These are phyloP conservation scores for Aspergillus fumigatiaffinis DNA, from an alignment of 2,329 filamentous ascomycete genomes.

Conservation along the genomic window DNA sequence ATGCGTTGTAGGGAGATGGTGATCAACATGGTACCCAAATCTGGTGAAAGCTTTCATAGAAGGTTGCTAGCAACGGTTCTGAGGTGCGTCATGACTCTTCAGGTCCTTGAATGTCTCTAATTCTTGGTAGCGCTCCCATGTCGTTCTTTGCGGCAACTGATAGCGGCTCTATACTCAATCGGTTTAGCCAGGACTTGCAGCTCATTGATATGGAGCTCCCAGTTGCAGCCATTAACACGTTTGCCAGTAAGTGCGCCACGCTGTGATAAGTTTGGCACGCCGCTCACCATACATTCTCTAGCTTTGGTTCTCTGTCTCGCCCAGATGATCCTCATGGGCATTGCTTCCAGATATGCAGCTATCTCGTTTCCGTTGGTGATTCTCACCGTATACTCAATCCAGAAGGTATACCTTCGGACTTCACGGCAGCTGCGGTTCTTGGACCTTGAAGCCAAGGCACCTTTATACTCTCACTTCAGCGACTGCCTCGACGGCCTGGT, in stretches of 20 bases:
- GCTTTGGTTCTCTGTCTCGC: constrained; percentile 36
- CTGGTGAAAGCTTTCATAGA: constrained; percentile 49
- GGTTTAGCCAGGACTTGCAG: constrained; percentile 44
- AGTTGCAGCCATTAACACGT: constrained; percentile 38
- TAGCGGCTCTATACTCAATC: constrained; percentile 39
- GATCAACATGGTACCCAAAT: constrained; percentile 52
- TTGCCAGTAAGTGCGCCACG: constrained; percentile 25
- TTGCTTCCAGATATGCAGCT: constrained; percentile 46
- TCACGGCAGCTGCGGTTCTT: constrained; percentile 58
- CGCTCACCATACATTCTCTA: constrained; percentile 6
- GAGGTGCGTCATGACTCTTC: constrained; percentile 23
- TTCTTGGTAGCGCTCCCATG: constrained; percentile 32
- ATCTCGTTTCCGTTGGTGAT: constrained; percentile 50
- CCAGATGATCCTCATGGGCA: constrained; percentile 48
- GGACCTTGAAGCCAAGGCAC: constrained; percentile 60
- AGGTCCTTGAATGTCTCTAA: constrained; percentile 18
- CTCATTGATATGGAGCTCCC: constrained; percentile 45
- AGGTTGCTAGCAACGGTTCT: constrained; percentile 48
- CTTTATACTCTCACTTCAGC: constrained; percentile 55
- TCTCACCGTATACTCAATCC: constrained; percentile 47
- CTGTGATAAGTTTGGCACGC: background rate
- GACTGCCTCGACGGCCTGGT: constrained; percentile 54
- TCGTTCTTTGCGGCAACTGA: constrained; percentile 42
- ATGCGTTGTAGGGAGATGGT: constrained; percentile 42
- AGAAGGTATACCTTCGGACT: constrained; percentile 58